Base-by-base conservation (phyloP, 2,329 filamentous ascomycete genomes). In the Diaporthe longicolla region DNA sequence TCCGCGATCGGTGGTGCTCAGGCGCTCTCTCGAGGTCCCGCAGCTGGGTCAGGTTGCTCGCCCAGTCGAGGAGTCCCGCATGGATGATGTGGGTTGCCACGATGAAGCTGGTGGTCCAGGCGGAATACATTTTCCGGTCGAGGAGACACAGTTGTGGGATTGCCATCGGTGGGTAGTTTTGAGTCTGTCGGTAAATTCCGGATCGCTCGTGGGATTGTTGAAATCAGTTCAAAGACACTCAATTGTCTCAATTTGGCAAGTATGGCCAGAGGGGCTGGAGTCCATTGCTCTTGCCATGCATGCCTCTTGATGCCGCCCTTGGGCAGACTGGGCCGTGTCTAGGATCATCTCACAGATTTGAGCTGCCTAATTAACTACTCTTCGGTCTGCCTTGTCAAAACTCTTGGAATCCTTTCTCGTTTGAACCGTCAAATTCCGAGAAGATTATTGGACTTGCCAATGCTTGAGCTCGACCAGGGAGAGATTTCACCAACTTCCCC, bases 261-360 rank as follows among this genome's bases (percentile, higher is more conserved):
- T 32, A 32, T 32, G 29, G 29, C 29, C 29, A 32, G 29, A 32
- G 29, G 4, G 29, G 29, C 29, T 32, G 29, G 29, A 32, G 29
- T 32, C 29, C 5, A 32, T 32, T 32, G 29, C 29, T 32, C 29
- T 32, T 6, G 17, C 29, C 45, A 37, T 13, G 11, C 35, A 52
- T 9, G 45, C 45, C 63, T 26, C 63, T 10, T 29, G 45, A 26
- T n/a, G 63, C 43, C 43, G 32, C 29, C 13, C 32, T 11, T 19
- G 32, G 63, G 48, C 63, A 68, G 63, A 24, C 45, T 54, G 48
- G 24, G 48, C 63, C 48, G 32, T 54, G 48, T 26, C 48, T 21
- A 29, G 48, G 45, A n/a, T 10, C 21, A 40, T 4, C n/a, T 26
- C 48, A 21, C 63, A 7, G 40, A 37, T 4, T 37, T 29, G 17